A percentile compares a stretch with the other conserved stretches of the same genome.
Evolutionary conservation across 306 rosid species (phyloP).

Genomic region (Prunus mira): DNA sequence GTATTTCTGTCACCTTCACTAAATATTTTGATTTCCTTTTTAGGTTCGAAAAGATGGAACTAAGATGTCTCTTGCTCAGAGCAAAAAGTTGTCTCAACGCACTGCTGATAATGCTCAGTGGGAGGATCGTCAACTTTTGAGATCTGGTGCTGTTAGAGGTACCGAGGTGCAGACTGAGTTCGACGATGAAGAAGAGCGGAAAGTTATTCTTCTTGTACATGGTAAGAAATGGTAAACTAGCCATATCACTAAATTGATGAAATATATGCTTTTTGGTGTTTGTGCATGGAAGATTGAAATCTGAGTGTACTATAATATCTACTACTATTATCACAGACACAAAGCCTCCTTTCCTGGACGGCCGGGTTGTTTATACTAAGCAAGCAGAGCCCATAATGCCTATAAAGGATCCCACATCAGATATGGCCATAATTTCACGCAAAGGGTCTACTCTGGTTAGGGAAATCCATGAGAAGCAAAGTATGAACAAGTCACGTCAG

Average conservation of each 20-base stretch:
- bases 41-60: constrained; percentile 95
- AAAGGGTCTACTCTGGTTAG: constrained; percentile 88
- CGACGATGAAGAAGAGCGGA: constrained; percentile 97
- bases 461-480: constrained; percentile 93
- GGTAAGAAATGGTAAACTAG: constrained; percentile 43
- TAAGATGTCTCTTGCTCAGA: constrained; percentile 94
- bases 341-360: constrained; percentile 96
- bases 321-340: constrained; percentile 60
- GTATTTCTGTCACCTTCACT: constrained; percentile 10
- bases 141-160: constrained; percentile 98
- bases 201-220: constrained; percentile 95
- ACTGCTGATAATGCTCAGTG: constrained; percentile 98
- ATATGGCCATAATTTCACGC: constrained; percentile 98
- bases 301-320: constrained; percentile 12
- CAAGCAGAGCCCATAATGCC: constrained; percentile 99
- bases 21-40: constrained; percentile 16
- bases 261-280: constrained; percentile 1
- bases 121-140: constrained; percentile 93
- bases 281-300: constrained; percentile 8
- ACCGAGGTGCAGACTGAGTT: constrained; percentile 97
- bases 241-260: constrained; percentile 16
- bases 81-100: constrained; percentile 88
- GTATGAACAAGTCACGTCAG: constrained; percentile 87
- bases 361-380: constrained; percentile 93
- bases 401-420: constrained; percentile 93